These are phyloP conservation scores for Bipolaris sorokiniana DNA, from an alignment of 2,329 filamentous ascomycete genomes.

Conservation along the genomic window DNA sequence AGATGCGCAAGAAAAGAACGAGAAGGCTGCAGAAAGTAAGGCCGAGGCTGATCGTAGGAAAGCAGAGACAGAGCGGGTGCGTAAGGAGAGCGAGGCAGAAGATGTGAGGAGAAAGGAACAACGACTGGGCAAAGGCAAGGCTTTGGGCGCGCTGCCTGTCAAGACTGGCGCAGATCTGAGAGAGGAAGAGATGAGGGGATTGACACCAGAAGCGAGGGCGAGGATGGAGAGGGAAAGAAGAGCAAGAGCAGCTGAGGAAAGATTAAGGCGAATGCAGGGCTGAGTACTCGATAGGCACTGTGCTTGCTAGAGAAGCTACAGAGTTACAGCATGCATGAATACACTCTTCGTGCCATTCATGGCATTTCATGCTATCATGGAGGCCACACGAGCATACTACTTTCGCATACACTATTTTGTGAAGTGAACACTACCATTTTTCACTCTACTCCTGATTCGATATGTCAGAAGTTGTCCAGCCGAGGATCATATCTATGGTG, in stretches of 20 bases:
- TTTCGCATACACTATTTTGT: neutral
- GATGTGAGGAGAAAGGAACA: conserved; percentile 60
- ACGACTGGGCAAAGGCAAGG: conserved; percentile 54
- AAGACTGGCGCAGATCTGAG: conserved; percentile 82
- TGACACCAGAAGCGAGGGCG: conserved; percentile 87
- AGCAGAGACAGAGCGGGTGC: conserved; percentile 75
- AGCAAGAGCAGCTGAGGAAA: conserved; percentile 89
- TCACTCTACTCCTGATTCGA: no score
- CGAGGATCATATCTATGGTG: no score
- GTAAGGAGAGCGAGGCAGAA: conserved; percentile 59
- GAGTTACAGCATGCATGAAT: neutral
- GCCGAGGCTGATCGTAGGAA: conserved; percentile 66
- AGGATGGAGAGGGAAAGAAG: conserved; percentile 85
- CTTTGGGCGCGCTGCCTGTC: conserved; percentile 62
- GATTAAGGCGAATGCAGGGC: conserved; percentile 64
- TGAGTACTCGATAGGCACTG: neutral
- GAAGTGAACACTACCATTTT: neutral
- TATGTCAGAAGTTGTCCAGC: no score
- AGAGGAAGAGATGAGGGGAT: conserved; percentile 80
- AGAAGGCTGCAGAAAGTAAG: conserved; percentile 70
- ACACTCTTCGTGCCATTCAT: neutral
- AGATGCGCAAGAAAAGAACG: conserved; percentile 71
- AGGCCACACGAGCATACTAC: neutral
- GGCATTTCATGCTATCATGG: neutral
- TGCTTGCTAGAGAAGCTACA: neutral